Evolutionary conservation across 192 early-diverging fungal genomes (phyloP).

Genomic region (Dissophora globulifera): DNA sequence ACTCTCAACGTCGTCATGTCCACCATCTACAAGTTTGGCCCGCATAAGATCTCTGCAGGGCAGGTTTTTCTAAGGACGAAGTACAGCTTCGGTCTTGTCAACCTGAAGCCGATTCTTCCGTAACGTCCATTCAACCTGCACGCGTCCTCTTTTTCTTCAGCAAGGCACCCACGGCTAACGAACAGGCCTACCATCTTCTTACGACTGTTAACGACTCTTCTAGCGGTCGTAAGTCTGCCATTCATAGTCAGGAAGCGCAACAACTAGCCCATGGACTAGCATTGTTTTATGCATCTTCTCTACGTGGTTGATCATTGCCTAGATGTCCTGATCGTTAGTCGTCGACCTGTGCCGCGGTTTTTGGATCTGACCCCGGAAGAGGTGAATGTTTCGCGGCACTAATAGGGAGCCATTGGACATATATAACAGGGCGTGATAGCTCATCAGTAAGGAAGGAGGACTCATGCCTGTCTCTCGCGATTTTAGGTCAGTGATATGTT

Average conservation of each 20-base stretch:
- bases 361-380: conserved; percentile 83
- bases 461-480: background rate
- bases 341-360: conserved; percentile 76
- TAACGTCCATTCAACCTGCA: no score
- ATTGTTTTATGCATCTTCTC: no score
- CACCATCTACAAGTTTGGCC: conserved; percentile 60
- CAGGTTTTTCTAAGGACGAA: conserved; percentile 83
- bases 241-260: no score
- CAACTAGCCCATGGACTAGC: no score
- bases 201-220: no score
- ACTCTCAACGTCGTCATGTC: background rate
- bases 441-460: no score
- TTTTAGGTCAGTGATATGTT: conserved; percentile 77
- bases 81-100: conserved; percentile 84
- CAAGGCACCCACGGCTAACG: no score
- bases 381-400: conserved; percentile 41
- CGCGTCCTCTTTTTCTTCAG: no score
- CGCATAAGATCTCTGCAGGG: conserved; percentile 69
- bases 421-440: no score
- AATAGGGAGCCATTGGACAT: background rate
- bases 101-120: conserved; percentile 92
- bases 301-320: no score
- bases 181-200: no score
- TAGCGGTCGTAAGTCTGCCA: conserved; percentile 11
- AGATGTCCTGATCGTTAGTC: conserved; percentile 87